These are phyloP conservation scores for Pythium insidiosum DNA, from an alignment of 352 stramenopile species.

Conservation along the genomic window DNA sequence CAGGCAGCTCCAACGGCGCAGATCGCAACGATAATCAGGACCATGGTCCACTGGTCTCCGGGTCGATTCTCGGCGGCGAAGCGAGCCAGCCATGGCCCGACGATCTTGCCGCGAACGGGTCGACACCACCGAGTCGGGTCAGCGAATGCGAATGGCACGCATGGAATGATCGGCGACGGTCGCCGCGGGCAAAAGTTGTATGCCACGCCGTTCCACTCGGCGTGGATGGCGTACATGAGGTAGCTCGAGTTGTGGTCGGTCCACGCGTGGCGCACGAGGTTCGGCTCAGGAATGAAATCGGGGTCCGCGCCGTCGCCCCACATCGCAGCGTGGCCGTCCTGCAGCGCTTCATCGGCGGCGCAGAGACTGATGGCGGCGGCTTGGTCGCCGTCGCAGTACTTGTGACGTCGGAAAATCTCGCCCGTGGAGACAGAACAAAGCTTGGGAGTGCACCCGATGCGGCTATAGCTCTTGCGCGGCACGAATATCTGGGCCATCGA, in stretches of 20 bases:
- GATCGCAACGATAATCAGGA: constrained; percentile 47
- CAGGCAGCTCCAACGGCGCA: constrained; percentile 24
- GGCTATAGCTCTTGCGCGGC: constrained; percentile 41
- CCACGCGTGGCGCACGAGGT: constrained; percentile 45
- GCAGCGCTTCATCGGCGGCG: constrained; percentile 29
- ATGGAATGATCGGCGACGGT: constrained; percentile 53
- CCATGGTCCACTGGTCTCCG: constrained; percentile 44
- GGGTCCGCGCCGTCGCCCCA: constrained; percentile 53
- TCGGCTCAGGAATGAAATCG: constrained; percentile 39
- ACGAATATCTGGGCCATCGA: constrained; percentile 67
- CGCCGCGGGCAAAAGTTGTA: constrained; percentile 39
- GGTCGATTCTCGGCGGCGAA: constrained; percentile 40
- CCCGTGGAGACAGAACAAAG: constrained; percentile 16
- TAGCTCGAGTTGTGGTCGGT: constrained; percentile 16
- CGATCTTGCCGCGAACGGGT: constrained; percentile 24
- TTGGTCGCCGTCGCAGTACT: constrained; percentile 31
- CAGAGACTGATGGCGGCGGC: constrained; percentile 41
- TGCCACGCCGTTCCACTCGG: constrained; percentile 26
- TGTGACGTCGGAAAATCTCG: constrained; percentile 28
- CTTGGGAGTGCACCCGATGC: constrained; percentile 30
- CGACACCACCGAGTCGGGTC: constrained; percentile 30
- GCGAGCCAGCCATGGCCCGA: constrained; percentile 41
- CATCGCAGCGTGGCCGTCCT: constrained; percentile 29
- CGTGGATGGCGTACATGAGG: constrained; percentile 55
- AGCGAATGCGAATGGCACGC: constrained; percentile 29